Percentiles rank a stretch among this genome's conserved stretches.
These are phyloP conservation scores for Diaporthe sp. DNA, from an alignment of 2,329 filamentous ascomycete genomes.

Conservation along the genomic window DNA sequence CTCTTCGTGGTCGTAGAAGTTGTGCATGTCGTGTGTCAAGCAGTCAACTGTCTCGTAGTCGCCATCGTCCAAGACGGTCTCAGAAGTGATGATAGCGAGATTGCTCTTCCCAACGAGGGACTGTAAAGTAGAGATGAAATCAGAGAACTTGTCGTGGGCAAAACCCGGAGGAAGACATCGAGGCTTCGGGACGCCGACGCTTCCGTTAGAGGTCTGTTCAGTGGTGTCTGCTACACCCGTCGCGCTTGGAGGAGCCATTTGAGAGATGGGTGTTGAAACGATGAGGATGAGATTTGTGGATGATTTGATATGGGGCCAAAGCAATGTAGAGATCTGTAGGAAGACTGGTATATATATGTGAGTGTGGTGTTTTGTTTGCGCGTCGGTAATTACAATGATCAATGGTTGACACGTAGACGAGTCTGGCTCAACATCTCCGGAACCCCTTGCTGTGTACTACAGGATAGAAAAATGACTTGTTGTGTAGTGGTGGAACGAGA, in stretches of 20 bases:
- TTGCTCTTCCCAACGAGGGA: constrained; percentile 14
- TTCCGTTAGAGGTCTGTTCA: background rate
- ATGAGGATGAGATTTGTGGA: background rate
- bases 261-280: background rate
- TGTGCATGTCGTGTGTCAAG: constrained; percentile 51
- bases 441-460: background rate
- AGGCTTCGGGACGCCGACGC: background rate
- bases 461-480: background rate
- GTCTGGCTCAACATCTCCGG: background rate
- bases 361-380: background rate
- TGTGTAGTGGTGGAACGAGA: background rate
- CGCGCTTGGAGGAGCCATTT: constrained; percentile 24
- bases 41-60: constrained; percentile 44
- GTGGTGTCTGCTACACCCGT: constrained; percentile 4
- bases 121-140: background rate
- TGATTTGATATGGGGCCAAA: background rate
- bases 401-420: background rate
- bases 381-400: background rate
- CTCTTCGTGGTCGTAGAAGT: constrained; percentile 55
- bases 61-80: constrained; percentile 40
- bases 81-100: background rate
- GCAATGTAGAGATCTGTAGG: background rate
- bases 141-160: background rate
- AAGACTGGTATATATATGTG: background rate
- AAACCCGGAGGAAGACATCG: constrained; percentile 5